These are phyloP conservation scores for Mycocentrospora acerina DNA, from an alignment of 2,329 filamentous ascomycete species.

Conservation along the genomic window DNA sequence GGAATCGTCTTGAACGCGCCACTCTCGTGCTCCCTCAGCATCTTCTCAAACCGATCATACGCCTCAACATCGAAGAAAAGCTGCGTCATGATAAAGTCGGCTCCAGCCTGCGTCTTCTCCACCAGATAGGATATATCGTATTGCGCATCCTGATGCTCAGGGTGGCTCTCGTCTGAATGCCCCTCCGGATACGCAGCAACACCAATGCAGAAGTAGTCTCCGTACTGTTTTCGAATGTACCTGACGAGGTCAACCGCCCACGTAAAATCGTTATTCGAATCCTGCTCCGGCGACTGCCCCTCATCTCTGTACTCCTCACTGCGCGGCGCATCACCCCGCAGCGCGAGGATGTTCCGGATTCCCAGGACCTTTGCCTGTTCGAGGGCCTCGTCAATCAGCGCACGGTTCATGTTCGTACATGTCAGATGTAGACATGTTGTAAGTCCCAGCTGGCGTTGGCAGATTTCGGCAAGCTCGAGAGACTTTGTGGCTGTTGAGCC, in stretches of 20 bases:
- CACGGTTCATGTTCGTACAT: constrained; percentile 94
- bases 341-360: constrained; percentile 88
- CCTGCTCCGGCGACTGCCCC: constrained; percentile 60
- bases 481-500: constrained; percentile 90
- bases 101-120: constrained; percentile 87
- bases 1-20: constrained; percentile 82
- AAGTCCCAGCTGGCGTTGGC: constrained; percentile 85
- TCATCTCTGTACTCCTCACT: constrained; percentile 81
- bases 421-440: constrained; percentile 96
- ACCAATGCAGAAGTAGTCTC: constrained; percentile 94
- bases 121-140: constrained; percentile 82
- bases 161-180: constrained; percentile 87
- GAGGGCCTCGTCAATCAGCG: constrained; percentile 81
- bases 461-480: constrained; percentile 90
- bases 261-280: constrained; percentile 74
- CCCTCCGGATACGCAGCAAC: constrained; percentile 95
- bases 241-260: constrained; percentile 87
- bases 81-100: constrained; percentile 98
- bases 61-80: constrained; percentile 89
- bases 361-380: constrained; percentile 88
- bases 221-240: constrained; percentile 83
- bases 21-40: constrained; percentile 76
- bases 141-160: constrained; percentile 67
- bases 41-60: constrained; percentile 77
- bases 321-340: constrained; percentile 87